A percentile compares a stretch with the other conserved stretches of the same genome.
These are phyloP conservation scores for Neofusicoccum kwambonambiense DNA, from an alignment of 2,329 filamentous ascomycete species.

Conservation along the genomic window DNA sequence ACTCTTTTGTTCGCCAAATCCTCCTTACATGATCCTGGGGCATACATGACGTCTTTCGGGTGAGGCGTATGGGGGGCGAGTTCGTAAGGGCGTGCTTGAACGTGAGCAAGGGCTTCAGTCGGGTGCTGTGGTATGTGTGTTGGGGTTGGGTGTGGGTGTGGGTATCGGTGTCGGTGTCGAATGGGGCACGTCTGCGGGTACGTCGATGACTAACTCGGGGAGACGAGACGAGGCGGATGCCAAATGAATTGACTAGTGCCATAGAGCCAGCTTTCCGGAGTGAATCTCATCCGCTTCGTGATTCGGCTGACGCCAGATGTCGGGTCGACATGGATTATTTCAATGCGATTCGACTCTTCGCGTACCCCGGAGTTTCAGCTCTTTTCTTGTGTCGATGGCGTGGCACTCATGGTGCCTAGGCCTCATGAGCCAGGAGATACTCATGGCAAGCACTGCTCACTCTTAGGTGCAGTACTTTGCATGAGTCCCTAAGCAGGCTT, in stretches of 20 bases:
- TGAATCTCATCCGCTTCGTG: background rate
- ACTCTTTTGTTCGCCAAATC: conserved; percentile 14
- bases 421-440: background rate
- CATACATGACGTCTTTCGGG: conserved; percentile 21
- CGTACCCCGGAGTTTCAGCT: background rate
- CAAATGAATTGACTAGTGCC: background rate
- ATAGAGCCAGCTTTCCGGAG: background rate
- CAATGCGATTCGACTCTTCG: background rate
- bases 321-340: background rate
- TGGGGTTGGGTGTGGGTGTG: background rate
- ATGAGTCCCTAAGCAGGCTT: background rate
- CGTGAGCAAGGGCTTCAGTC: conserved; percentile 13
- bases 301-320: background rate
- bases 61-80: conserved; percentile 8
- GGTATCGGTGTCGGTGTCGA: conserved; percentile 8
- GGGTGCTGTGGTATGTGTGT: conserved; percentile 15
- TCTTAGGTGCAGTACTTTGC: background rate
- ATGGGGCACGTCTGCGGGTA: conserved; percentile 7
- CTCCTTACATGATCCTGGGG: conserved; percentile 23
- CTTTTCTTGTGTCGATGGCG: background rate
- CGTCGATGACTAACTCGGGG: background rate
- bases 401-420: background rate
- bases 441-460: background rate
- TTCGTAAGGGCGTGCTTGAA: conserved; percentile 16
- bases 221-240: background rate